Evolutionary conservation across 2,329 filamentous ascomycete species (phyloP), one percentile per base, ranked within the genome.

Genomic region (Lasiodiplodia citricola): DNA sequence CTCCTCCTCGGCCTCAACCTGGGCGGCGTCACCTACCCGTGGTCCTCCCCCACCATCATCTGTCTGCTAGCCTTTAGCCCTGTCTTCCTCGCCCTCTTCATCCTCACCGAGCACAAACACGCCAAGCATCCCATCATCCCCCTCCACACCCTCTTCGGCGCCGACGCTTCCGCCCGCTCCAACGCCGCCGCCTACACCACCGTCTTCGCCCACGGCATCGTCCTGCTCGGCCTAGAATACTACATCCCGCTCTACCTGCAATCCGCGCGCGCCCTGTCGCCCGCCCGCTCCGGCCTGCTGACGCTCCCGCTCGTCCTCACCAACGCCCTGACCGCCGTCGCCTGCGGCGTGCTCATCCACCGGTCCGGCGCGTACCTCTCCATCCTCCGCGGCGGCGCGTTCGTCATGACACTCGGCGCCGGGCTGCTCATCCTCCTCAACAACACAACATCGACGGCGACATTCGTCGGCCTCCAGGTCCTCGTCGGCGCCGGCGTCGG

Each of bases 171-270:
- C 31, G 31, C 31, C 8, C 74, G 79, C 41, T 87, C 88, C 1
- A 90, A 87, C 66, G 75, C 87, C 13, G 89, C 89, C 0, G 82
- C 84, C 4, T 83, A 91, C 21, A 73, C 80, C 0, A 81, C 87
- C 2, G 78, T 78, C 3, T 84, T 84, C 73, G 78, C 80, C 18
- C 84, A 87, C 72, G 81, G 82, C 14, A 84, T 44, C 31, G 47
- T 65, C 44, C 91, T 91, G 76, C 90, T 91, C 52, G 87, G 85
- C 0, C 84, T 84, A 1, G 87, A 88, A 62, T 94, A 92, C 78
- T 94, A 91, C 73, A 82, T 93, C 37, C 92, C 92, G 0, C 83
- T 93, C 0, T 94, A 90, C 78, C 90, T 92, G 67, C 92, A 94
- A 75, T 86, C 88, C 3, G 90, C 90, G 0, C 84, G 89, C 2